Percentiles rank a stretch among this genome's conserved stretches.
Evolutionary conservation across 495 filamentous ascomycete species (phyloP).

Genomic region (Chaetomium fimeti): DNA sequence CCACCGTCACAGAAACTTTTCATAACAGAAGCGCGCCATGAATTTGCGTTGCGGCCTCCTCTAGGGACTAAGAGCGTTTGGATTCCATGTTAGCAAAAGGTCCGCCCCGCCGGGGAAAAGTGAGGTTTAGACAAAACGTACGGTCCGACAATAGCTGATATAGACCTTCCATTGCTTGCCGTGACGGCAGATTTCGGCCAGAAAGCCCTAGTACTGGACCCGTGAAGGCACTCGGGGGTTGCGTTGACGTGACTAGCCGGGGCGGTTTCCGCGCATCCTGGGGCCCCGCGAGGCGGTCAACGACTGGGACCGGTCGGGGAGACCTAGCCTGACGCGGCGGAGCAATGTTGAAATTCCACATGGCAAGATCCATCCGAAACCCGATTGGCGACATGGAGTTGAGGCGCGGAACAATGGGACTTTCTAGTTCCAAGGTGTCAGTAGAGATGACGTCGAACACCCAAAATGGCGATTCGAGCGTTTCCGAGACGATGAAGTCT

Average conservation of each 20-base stretch:
- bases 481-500: slow-evolving; percentile 28
- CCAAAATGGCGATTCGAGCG: slow-evolving; percentile 25
- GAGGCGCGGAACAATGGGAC: slow-evolving; percentile 10
- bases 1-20: slow-evolving; percentile 17
- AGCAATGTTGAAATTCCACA: slow-evolving; percentile 14
- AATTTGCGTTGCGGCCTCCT: not conserved
- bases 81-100: not conserved
- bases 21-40: slow-evolving; percentile 23
- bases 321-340: not conserved
- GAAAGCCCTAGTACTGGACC: not conserved
- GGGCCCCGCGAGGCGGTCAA: not conserved
- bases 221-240: not conserved
- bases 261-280: slow-evolving; percentile 5
- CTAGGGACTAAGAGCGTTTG: slow-evolving; percentile 12
- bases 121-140: slow-evolving; percentile 5
- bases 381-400: slow-evolving; percentile 15
- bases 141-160: slow-evolving; percentile 12
- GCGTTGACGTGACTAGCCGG: not conserved
- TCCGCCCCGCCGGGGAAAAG: not conserved
- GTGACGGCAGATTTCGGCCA: slow-evolving; percentile 2
- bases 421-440: slow-evolving; percentile 17
- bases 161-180: slow-evolving; percentile 20
- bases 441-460: slow-evolving; percentile 21
- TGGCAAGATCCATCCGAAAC: slow-evolving; percentile 22
- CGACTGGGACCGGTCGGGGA: not conserved